A percentile compares a stretch with the other conserved stretches of the same genome.
These are phyloP conservation scores for Mortierella alpina DNA, from an alignment of 192 early-diverging fungal species.

Conservation along the genomic window DNA sequence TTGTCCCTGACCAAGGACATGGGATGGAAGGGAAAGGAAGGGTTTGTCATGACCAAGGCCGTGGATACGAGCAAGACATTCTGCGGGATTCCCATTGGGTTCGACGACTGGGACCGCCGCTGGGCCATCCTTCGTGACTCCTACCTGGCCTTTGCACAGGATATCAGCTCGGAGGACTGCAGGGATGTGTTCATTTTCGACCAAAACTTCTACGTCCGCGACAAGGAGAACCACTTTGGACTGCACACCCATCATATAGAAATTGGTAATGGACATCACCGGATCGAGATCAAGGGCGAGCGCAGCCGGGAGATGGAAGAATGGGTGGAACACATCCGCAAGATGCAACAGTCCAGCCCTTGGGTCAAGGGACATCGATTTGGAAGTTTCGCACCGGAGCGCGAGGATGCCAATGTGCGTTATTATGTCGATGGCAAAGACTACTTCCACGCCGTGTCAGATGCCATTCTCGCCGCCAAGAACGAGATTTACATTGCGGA, in stretches of 20 bases:
- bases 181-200: constrained; percentile 67
- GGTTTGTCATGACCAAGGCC: constrained; percentile 72
- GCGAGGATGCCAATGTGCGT: constrained; percentile 71
- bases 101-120: constrained; percentile 64
- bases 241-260: constrained; percentile 71
- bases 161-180: constrained; percentile 51
- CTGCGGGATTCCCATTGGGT: constrained; percentile 27
- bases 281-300: constrained; percentile 77
- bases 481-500: constrained; percentile 81
- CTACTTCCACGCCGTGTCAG: constrained; percentile 82
- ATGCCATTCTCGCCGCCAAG: constrained; percentile 77
- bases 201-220: constrained; percentile 48
- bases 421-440: constrained; percentile 88
- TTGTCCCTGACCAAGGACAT: constrained; percentile 80
- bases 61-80: constrained; percentile 62
- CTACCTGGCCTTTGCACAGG: constrained; percentile 64
- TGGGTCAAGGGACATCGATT: constrained; percentile 76
- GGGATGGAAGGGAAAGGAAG: constrained; percentile 90
- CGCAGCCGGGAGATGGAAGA: constrained; percentile 72
- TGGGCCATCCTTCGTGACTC: constrained; percentile 86
- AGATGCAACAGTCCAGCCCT: constrained; percentile 68
- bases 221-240: constrained; percentile 31
- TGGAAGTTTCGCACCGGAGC: constrained; percentile 82
- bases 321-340: constrained; percentile 70
- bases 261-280: constrained; percentile 65